phyloP scores from a whole-genome alignment of 345 rosid genomes.

The Stellera chamaejasme region DNA sequence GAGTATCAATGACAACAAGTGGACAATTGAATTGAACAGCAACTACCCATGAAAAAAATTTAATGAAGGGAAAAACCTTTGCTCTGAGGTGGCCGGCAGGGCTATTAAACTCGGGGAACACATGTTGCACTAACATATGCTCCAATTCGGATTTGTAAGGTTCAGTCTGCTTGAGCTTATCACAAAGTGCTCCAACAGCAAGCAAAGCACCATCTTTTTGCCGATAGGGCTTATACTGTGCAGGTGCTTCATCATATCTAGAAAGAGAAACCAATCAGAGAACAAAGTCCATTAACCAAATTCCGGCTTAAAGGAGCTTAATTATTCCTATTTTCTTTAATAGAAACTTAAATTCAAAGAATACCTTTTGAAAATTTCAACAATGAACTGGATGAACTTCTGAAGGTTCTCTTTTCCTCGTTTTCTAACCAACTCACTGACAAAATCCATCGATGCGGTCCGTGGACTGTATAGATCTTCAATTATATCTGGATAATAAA shows the following conservation, averaged over 20 bases:
- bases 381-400: constrained; percentile 76
- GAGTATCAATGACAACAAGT: neutral
- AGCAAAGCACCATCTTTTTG: constrained; percentile 99
- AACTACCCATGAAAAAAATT: constrained; percentile 7
- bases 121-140: constrained; percentile 93
- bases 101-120: constrained; percentile 92
- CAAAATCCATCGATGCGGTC: constrained; percentile 98
- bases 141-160: constrained; percentile 92
- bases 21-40: constrained; percentile 8
- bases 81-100: constrained; percentile 97
- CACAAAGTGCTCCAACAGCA: constrained; percentile 98
- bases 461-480: constrained; percentile 99
- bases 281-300: neutral
- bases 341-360: constrained; percentile 9
- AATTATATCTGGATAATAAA: constrained; percentile 70
- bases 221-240: constrained; percentile 67
- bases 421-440: constrained; percentile 89
- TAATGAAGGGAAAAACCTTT: constrained; percentile 42
- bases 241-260: constrained; percentile 77
- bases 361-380: constrained; percentile 77
- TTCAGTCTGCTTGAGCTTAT: constrained; percentile 88
- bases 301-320: neutral
- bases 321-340: neutral
- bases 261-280: constrained; percentile 7
- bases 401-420: constrained; percentile 93